Base-by-base conservation (phyloP, 441 rosid genomes). In the Adansonia rubrostipa region DNA sequence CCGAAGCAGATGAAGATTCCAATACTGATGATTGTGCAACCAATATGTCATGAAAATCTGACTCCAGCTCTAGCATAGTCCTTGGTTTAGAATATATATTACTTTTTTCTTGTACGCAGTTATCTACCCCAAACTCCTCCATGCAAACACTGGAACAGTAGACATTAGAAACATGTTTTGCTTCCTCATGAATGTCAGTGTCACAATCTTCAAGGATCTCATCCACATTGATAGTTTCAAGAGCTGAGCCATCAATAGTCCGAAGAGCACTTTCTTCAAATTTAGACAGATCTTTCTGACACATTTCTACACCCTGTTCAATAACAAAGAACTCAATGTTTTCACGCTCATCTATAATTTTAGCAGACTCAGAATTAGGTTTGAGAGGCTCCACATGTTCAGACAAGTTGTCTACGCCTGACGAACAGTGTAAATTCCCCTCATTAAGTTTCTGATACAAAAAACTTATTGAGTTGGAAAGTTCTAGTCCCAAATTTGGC, bases 361-460 rank as follows among this genome's bases (percentile, higher is more conserved):
- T 74, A 73, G 80, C 80, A 61, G 65, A 63, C 78, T 82, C 85
- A 51, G 77, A 66, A 22, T 78, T 42, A 68, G 80, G 53, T 77
- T 84, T 81, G 45, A 68, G 64, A 1, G 75, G 80, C 84, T 80
- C 84, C 71, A 22, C 68, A 72, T 51, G 69, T 56, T 83, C 83
- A 66, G 75, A 48, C 22, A 75, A 66, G 48, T 47, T 63, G 71
- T 77, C 83, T 75, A 19, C 77, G 74, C 80, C 81, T 71, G 84
- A 76, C 42, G 87, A 75, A 60, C 76, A 76, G 66, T 77, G 77
- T 74, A 77, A 82, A 78, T 78, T 84, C 80, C 74, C 88, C 73
- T 90, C 94, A 76, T 84, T 78, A 48, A 92, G 85, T 83, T 92
- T 93, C 85, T 89, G 88, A 80, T 86, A 90, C 22, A 90, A 88